A percentile compares a stretch with the other conserved stretches of the same genome.
These are phyloP conservation scores for Panaeolus cyanescens DNA, from an alignment of 768 basidiomycete species.

Conservation along the genomic window DNA sequence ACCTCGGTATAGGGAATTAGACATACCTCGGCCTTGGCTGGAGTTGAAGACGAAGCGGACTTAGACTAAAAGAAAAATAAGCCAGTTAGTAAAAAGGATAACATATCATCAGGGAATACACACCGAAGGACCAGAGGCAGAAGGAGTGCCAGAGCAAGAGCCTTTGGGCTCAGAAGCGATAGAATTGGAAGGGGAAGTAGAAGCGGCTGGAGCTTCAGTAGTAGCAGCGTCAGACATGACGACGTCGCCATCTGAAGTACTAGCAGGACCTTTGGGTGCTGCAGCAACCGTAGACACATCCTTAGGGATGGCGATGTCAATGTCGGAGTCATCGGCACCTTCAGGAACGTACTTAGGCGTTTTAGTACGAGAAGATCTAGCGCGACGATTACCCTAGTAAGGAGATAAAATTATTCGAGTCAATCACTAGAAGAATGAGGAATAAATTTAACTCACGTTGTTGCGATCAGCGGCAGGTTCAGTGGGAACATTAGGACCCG, in stretches of 20 bases:
- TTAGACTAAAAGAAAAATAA: not conserved
- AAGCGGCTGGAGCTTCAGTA: not conserved
- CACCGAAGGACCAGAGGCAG: not conserved
- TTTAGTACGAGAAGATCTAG: not conserved
- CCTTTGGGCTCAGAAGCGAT: too few relatives aligned
- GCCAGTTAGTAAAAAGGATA: not conserved
- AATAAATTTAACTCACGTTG: not conserved
- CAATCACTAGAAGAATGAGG: not conserved
- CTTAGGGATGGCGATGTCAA: not conserved
- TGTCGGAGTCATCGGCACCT: not conserved
- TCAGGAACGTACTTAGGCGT: not conserved
- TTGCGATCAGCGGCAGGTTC: not conserved
- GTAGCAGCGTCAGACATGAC: not conserved
- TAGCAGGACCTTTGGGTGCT: not conserved
- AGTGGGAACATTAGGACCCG: not conserved
- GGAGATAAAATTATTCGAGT: not conserved
- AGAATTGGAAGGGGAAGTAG: not conserved
- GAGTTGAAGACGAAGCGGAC: not conserved
- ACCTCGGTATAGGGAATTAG: not conserved
- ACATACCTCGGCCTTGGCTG: not conserved
- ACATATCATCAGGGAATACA: not conserved
- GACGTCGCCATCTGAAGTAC: not conserved
- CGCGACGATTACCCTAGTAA: not conserved
- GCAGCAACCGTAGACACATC: not conserved
- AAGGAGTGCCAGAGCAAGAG: not conserved